Evolutionary conservation across 768 basidiomycete genomes (phyloP), one percentile per base, ranked within the genome.

Genomic region (Russula brevipes): DNA sequence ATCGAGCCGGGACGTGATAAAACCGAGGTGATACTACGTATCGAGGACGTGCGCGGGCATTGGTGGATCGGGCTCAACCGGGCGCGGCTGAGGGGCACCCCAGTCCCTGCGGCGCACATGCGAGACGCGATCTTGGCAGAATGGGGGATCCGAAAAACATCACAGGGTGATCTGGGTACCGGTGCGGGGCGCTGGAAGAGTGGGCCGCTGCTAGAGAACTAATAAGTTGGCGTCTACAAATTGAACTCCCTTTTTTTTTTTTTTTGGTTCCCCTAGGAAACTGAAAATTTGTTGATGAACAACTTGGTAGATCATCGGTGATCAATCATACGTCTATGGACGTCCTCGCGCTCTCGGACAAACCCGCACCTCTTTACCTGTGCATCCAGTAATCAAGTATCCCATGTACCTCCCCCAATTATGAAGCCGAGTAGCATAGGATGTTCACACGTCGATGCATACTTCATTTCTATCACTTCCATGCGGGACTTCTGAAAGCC

Each of bases 61-160:
- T 68, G 67, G 67, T 67, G 65, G 67, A 50, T 68, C 3, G 67
- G 55, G 30, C 61, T 67, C 33, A 56, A n/a, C 4, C 41, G 47
- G 19, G 67, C 61, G 17, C 57, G 47, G 47, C 17, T 68, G 49
- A 45, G 66, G 11, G 67, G 67, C 38, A 14, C 39, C 33, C 35
- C 47, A 5, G 55, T 61, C 4, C 45, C 56, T 16, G 47, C 61
- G 2, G 51, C 42, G 45, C 66, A 42, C 33, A 57, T 64, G 55
- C 65, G 61, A 19, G 60, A 67, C 5, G 44, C 56, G 31, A 38
- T 67, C 44, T 45, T 54, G 59, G 42, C 44, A 3, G 59, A 59
- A 30, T 68, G 67, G 67, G 66, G 61, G 24, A 60, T 68, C 9
- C 60, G 61, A 19, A 68, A 65, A 19, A 35, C 50, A 30, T 0